Percentiles rank a stretch among this genome's conserved stretches.
These are phyloP conservation scores for Ramularia endophylla DNA, from an alignment of 2,329 filamentous ascomycete genomes.

Conservation along the genomic window DNA sequence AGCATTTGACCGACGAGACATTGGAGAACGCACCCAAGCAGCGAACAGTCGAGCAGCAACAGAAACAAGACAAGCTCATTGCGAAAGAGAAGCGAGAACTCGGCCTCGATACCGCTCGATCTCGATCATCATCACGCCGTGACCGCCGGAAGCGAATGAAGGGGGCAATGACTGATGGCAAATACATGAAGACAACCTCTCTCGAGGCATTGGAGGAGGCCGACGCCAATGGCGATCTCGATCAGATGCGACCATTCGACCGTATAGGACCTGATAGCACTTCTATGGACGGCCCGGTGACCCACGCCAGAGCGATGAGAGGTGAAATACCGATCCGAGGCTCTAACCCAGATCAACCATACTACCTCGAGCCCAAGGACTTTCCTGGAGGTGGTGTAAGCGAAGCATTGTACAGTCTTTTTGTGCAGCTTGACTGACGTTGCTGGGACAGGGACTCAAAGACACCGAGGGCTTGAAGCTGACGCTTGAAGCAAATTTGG, in stretches of 20 bases:
- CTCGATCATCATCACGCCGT: constrained; percentile 42
- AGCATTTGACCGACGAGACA: constrained; percentile 19
- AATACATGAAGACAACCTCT: constrained; percentile 47
- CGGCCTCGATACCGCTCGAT: constrained; percentile 38
- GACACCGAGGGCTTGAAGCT: constrained; percentile 63
- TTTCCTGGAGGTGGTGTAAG: constrained; percentile 15
- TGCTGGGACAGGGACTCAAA: constrained; percentile 32
- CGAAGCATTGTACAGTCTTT: constrained; percentile 1
- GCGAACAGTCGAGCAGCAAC: constrained; percentile 41
- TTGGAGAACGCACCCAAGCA: constrained; percentile 24
- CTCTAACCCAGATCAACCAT: constrained; percentile 46
- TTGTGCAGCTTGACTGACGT: not conserved
- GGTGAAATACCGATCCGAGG: constrained; percentile 51
- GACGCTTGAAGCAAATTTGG: constrained; percentile 70
- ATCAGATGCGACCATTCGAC: constrained; percentile 48
- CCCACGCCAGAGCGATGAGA: constrained; percentile 47
- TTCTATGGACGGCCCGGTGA: constrained; percentile 53
- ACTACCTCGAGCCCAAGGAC: constrained; percentile 29
- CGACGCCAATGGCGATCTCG: constrained; percentile 44
- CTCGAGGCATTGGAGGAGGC: constrained; percentile 47
- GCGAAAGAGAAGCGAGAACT: constrained; percentile 26
- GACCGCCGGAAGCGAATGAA: constrained; percentile 43
- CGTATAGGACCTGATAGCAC: constrained; percentile 51
- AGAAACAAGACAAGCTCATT: constrained; percentile 39
- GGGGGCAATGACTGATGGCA: constrained; percentile 41